A percentile compares a stretch with the other conserved stretches of the same genome.
Evolutionary conservation across 306 rosid genomes (phyloP).

Genomic region (Spatholobus suberectus): DNA sequence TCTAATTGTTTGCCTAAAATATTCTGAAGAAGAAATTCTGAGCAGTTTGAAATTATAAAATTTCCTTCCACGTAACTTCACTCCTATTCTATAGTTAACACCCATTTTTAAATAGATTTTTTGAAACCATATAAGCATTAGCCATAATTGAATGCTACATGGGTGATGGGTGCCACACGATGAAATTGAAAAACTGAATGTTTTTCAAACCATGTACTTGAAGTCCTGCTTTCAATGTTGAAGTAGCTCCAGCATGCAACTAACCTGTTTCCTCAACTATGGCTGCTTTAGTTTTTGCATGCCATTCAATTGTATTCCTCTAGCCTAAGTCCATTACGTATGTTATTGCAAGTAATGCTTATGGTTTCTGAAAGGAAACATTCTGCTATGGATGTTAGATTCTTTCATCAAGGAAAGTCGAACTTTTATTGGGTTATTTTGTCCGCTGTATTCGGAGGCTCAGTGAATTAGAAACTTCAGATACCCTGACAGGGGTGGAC

Average conservation of each 20-base stretch:
- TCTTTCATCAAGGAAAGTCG: constrained; percentile 81
- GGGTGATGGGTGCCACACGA: not conserved
- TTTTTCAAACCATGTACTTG: not conserved
- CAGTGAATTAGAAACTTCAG: constrained; percentile 53
- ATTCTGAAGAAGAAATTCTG: constrained; percentile 26
- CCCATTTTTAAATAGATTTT: not conserved
- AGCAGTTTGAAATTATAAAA: constrained; percentile 4
- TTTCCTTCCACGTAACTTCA: constrained; percentile 16
- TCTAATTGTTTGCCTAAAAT: not conserved
- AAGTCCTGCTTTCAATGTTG: not conserved
- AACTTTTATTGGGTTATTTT: constrained; percentile 85
- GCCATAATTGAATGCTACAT: not conserved
- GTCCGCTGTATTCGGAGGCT: constrained; percentile 70
- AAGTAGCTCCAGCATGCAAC: not conserved
- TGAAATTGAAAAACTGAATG: constrained; percentile 6
- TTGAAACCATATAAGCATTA: not conserved
- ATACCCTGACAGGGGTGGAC: constrained; percentile 33
- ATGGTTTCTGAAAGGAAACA: constrained; percentile 38
- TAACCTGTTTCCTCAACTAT: not conserved
- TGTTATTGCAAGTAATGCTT: constrained; percentile 26
- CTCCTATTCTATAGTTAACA: not conserved
- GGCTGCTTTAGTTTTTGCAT: not conserved
- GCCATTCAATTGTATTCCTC: constrained; percentile 14
- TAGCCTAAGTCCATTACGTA: constrained; percentile 1
- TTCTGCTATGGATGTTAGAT: constrained; percentile 58